Percentiles rank a stretch among this genome's conserved stretches.
Conservation (phyloP, 768 basidiomycete species). For the Favolaschia claudopus region DNA sequence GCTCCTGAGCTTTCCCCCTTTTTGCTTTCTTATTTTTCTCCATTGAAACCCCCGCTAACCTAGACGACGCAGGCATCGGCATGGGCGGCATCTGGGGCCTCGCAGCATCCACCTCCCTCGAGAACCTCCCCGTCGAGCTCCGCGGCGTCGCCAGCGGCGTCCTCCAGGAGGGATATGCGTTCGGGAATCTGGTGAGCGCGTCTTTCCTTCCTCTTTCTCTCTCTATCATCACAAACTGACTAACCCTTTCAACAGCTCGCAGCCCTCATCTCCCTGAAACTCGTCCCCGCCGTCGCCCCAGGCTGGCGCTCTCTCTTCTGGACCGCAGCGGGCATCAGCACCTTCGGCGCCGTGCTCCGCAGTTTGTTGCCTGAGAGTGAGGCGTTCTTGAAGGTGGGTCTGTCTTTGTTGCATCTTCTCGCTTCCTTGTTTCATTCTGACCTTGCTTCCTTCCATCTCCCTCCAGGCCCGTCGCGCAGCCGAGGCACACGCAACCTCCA, state of each 20-base stretch:
- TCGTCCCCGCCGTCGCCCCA: constrained; percentile 52
- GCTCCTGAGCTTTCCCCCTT: too few species aligned
- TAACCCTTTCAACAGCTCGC: constrained; percentile 52
- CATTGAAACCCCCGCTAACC: too few species aligned
- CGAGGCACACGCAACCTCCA: constrained; percentile 34
- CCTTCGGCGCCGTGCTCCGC: constrained; percentile 73
- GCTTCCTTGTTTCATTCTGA: constrained; percentile 58
- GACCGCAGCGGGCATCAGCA: constrained; percentile 68
- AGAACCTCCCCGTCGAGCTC: constrained; percentile 56
- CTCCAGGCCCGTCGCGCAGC: background rate
- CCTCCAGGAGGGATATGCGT: constrained; percentile 54
- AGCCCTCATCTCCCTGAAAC: constrained; percentile 77
- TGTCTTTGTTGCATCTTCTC: constrained; percentile 25
- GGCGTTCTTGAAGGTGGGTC: constrained; percentile 31
- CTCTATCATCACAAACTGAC: background rate
- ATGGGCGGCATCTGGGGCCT: constrained; percentile 16
- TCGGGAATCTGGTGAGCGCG: constrained; percentile 6
- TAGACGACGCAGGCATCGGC: constrained; percentile 10
- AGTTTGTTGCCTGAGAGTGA: constrained; percentile 77
- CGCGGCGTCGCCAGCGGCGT: constrained; percentile 87
- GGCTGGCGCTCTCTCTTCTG: constrained; percentile 85
- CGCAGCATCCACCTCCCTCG: constrained; percentile 10
- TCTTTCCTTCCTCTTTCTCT: background rate
- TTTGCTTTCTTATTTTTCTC: too few species aligned
- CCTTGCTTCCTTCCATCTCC: too few species aligned